Base-by-base conservation (phyloP, 2,329 filamentous ascomycete species). In the Penicillium digitatum region DNA sequence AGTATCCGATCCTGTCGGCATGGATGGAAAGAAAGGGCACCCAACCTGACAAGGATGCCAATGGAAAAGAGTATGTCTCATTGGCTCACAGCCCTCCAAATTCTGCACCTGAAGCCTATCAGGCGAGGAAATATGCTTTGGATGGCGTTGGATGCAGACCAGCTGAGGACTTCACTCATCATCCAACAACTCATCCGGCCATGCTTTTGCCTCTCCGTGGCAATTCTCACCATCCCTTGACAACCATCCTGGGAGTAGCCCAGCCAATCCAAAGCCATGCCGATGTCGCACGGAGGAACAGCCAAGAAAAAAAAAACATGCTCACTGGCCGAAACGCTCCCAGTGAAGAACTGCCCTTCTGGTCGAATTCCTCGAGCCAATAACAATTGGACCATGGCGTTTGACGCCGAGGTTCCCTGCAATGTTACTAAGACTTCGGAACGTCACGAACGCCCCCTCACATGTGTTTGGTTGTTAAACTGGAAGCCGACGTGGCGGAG, bases 391-490 rank as follows among this genome's bases (percentile, higher is more conserved):
- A 39, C 38, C 20, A 38, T n/a, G 16, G 18, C 18, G 12, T 39
- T 45, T 54, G 39, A 20, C 32, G 34, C 39, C 27, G 10, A 29
- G 9, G 12, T 39, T 45, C 39, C 34, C 44, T 55, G 45, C 53
- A 54, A 57, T 58, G 56, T 43, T 56, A 60, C 54, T 54, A 45
- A 32, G 44, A 58, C 56, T 52, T 55, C 37, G 48, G 47, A 46
- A 54, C 47, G 47, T 59, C 59, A 56, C 37, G 46, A 64, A 63
- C 49, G 18, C 34, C 56, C 45, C 54, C 64, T 64, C 59, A 58
- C 57, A 63, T 64, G 54, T 58, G 42, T 44, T 26, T 32, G 49
- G 20, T 29, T 60, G 56, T 61, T 39, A 62, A 56, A 62, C 57
- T 54, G 31, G 48, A 62, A 52, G 42, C 47, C 34, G 51, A 18